Evolutionary conservation across 306 rosid genomes (phyloP).

Genomic region (Abrus pulchellus): DNA sequence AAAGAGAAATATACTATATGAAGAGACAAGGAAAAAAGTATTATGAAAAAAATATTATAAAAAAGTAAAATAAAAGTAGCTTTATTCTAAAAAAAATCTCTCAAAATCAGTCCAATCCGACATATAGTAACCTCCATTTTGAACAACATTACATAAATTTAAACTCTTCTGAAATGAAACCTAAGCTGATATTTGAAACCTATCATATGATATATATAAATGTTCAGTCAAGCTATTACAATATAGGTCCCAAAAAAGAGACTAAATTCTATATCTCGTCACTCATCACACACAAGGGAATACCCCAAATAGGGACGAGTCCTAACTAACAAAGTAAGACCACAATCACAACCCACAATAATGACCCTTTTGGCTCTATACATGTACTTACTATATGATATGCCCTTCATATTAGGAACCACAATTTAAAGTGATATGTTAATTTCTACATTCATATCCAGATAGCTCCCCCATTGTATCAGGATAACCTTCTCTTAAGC

Average conservation of each 20-base stretch:
- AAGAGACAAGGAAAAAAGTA: too few relatives aligned
- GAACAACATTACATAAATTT: background rate
- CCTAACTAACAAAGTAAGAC: constrained; percentile 47
- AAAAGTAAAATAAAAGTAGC: too few relatives aligned
- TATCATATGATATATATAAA: constrained; percentile 14
- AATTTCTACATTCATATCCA: constrained; percentile 58
- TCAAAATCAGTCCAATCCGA: too few relatives aligned
- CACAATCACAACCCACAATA: constrained; percentile 43
- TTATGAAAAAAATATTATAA: too few relatives aligned
- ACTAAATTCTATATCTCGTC: constrained; percentile 48
- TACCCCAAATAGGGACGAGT: constrained; percentile 61
- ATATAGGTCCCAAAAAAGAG: constrained; percentile 44
- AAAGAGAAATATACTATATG: too few relatives aligned
- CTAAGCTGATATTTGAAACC: constrained; percentile 17
- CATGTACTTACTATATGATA: constrained; percentile 33
- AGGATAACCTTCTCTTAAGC: constrained; percentile 85
- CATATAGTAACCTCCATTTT: too few relatives aligned
- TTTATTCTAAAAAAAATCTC: too few relatives aligned
- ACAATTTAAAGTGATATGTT: background rate
- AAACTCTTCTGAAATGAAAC: background rate
- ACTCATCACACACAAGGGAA: constrained; percentile 58
- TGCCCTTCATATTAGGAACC: background rate
- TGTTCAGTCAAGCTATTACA: constrained; percentile 46
- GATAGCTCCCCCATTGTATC: constrained; percentile 54
- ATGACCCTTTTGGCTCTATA: constrained; percentile 46